Percentiles rank a stretch among this genome's conserved stretches.
phyloP scores from a whole-genome alignment of 2,329 filamentous ascomycete genomes.

The Coniochaeta ligniaria region DNA sequence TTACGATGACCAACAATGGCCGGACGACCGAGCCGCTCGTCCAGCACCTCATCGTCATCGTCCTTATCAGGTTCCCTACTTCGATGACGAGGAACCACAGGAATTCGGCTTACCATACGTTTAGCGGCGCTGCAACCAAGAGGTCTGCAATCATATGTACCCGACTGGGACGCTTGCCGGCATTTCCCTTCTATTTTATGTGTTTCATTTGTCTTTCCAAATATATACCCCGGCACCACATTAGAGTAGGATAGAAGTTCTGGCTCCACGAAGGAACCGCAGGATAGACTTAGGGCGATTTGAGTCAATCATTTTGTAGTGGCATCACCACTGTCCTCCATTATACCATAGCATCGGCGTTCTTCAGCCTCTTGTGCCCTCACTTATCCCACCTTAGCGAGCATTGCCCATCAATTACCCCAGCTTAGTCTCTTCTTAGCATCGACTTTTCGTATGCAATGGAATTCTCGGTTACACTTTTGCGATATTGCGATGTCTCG shows the following conservation, averaged over 20 bases:
- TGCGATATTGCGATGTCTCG: background rate
- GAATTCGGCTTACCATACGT: background rate
- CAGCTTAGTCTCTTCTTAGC: background rate
- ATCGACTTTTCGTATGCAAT: background rate
- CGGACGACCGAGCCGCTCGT: background rate
- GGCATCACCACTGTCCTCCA: background rate
- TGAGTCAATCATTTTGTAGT: background rate
- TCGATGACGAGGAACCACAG: background rate
- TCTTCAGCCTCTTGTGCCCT: background rate
- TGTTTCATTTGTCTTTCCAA: background rate
- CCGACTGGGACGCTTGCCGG: background rate
- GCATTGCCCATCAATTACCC: background rate
- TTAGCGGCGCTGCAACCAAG: background rate
- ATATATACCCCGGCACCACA: background rate
- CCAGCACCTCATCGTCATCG: background rate
- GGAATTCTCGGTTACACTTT: background rate
- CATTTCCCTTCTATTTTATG: background rate
- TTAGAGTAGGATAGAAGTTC: background rate
- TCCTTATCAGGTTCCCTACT: background rate
- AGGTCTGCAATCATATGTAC: background rate
- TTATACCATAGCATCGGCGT: background rate
- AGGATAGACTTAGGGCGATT: background rate
- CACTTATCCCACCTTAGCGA: background rate
- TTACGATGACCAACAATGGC: background rate
- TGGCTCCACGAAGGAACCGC: background rate